Evolutionary conservation across 169 alveolate species (phyloP), one percentile per base, ranked within the genome.

Genomic region (Plasmodium knowlesi): DNA sequence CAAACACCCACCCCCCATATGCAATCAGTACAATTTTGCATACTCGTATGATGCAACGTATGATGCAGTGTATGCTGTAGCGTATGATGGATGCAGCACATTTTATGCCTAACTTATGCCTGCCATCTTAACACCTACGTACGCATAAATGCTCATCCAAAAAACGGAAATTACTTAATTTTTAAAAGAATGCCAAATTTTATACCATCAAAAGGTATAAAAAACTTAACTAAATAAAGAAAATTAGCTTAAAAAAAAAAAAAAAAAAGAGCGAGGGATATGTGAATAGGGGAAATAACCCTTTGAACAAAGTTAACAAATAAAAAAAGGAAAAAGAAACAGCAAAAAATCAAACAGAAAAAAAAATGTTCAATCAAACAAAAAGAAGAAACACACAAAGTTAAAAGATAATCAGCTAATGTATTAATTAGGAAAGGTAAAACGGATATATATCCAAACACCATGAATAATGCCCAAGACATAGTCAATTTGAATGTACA

Each of bases 351-450:
- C 37, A 70, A 41, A 83, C 39, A 37, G 50, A 25, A 19, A 83
- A 83, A 22, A 71, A 83, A 72, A 83, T 83, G 92, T 34, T 83
- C 74, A 70, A 70, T 71, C 61, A 83, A 70, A 83, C 53, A 70
- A 83, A 83, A 70, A 25, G 9, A 83, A 83, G 82, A 12, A 80
- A 46, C 54, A 83, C 92, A 70, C 57, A 10, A 83, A 71, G 32
- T 83, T 83, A 81, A 83, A 67, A 72, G 57, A 34, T 43, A 70
- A 37, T 34, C 39, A 70, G 72, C 16, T 72, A 74, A 72, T 83
- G 82, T 28, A 70, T 70, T 70, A 25, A 71, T 67, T 70, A 83
- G 82, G 74, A 22, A 83, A 19, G 54, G 8, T 72, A 83, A 71
- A 83, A 67, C 92, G 74, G 28, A 83, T 46, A 83, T 25, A 39